These are phyloP conservation scores for Thermothelomyces thermophilus DNA, from an alignment of 2,329 filamentous ascomycete genomes.

Conservation along the genomic window DNA sequence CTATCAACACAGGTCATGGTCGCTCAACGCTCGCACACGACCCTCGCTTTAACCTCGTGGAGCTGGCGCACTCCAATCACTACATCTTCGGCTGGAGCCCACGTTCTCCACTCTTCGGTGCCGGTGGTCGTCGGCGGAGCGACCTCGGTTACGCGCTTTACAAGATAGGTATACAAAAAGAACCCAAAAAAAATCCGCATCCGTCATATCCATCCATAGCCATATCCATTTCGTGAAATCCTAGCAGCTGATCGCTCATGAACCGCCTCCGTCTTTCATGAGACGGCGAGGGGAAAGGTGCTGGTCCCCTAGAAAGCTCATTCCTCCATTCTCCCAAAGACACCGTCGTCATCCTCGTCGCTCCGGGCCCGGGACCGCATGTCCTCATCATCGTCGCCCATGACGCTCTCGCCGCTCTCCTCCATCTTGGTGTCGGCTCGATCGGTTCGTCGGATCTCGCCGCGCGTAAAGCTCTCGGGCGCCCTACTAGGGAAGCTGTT, in stretches of 20 bases:
- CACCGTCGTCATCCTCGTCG: conserved; percentile 89
- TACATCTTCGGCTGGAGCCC: conserved; percentile 9
- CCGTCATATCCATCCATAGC: conserved; percentile 10
- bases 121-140: conserved; percentile 59
- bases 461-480: conserved; percentile 60
- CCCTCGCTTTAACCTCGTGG: conserved; percentile 69
- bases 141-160: conserved; percentile 41
- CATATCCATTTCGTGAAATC: conserved; percentile 25
- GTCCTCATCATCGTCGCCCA: conserved; percentile 62
- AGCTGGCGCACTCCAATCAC: conserved; percentile 32
- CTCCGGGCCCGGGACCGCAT: conserved; percentile 55
- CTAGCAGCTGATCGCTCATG: neutral
- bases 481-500: conserved; percentile 55
- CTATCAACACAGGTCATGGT: conserved; percentile 30
- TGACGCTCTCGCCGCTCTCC: conserved; percentile 55
- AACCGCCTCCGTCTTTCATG: neutral
- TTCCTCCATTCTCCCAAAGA: conserved; percentile 96
- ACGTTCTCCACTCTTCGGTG: conserved; percentile 61
- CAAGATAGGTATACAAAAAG: conserved; percentile 44
- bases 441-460: conserved; percentile 51
- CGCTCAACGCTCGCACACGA: conserved; percentile 57
- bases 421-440: conserved; percentile 62
- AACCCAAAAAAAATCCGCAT: conserved; percentile 38
- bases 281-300: neutral
- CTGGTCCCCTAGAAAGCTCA: conserved; percentile 33